Conservation (phyloP, 345 rosid genomes). For the Gossypium arboreum region DNA sequence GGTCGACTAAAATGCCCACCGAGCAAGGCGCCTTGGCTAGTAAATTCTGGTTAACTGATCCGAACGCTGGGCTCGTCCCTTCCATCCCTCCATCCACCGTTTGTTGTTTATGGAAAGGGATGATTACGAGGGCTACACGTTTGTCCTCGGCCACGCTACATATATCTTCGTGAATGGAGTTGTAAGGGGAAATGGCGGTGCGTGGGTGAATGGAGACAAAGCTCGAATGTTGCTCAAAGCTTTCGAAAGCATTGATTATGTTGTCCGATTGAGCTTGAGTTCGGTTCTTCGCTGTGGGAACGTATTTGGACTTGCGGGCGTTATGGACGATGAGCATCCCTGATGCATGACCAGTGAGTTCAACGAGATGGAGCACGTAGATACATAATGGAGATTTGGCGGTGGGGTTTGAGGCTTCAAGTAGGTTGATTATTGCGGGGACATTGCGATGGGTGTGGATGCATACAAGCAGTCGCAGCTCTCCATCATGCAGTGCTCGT, state of each 20-base stretch:
- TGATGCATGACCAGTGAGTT: conserved; percentile 88
- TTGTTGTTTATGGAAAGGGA: conserved; percentile 91
- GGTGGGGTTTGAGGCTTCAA: conserved; percentile 78
- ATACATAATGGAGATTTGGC: conserved; percentile 69
- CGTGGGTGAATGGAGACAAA: conserved; percentile 69
- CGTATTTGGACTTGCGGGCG: conserved; percentile 46
- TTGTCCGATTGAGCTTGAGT: conserved; percentile 95
- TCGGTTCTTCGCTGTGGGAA: conserved; percentile 58
- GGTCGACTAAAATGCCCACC: conserved; percentile 80
- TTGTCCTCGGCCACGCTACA: conserved; percentile 88
- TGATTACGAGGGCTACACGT: conserved; percentile 62
- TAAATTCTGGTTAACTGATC: conserved; percentile 72
- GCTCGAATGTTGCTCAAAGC: conserved; percentile 58
- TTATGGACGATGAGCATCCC: conserved; percentile 90
- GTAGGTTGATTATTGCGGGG: conserved; percentile 78
- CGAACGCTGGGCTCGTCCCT: conserved; percentile 73
- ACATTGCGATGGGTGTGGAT: conserved; percentile 86
- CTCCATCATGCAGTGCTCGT: conserved; percentile 57
- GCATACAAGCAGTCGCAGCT: conserved; percentile 63
- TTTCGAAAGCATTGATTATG: conserved; percentile 79
- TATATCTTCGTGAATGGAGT: conserved; percentile 92
- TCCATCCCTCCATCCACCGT: conserved; percentile 97
- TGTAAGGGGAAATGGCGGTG: conserved; percentile 85
- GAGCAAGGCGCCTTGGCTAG: conserved; percentile 79
- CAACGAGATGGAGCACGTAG: conserved; percentile 83